These are phyloP conservation scores for Mucor mucedo DNA, from an alignment of 371 early-diverging fungal genomes.

Conservation along the genomic window DNA sequence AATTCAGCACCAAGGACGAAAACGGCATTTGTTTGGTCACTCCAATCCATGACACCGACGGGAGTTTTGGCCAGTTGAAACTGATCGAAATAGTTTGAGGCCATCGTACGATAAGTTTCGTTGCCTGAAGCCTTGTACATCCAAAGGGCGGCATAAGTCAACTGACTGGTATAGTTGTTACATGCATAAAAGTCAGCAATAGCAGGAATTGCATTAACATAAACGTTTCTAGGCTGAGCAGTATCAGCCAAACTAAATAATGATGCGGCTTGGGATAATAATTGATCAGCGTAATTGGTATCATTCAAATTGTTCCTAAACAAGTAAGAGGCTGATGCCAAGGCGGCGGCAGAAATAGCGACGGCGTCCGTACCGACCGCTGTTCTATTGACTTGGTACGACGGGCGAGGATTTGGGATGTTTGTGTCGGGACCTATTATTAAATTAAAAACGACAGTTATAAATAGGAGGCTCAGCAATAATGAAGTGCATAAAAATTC, in stretches of 20 bases:
- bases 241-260: conserved; percentile 58
- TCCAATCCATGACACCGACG: conserved; percentile 54
- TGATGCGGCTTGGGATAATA: conserved; percentile 41
- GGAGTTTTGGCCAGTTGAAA: conserved; percentile 24
- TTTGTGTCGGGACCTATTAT: conserved; percentile 44
- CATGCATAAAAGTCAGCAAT: conserved; percentile 48
- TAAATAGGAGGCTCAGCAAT: neutral
- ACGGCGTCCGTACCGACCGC: conserved; percentile 64
- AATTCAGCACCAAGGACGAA: conserved; percentile 60
- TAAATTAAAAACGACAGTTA: neutral
- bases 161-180: conserved; percentile 53
- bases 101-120: conserved; percentile 50
- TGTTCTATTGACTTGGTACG: conserved; percentile 53
- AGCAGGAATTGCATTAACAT: conserved; percentile 53
- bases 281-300: conserved; percentile 45
- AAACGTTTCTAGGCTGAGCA: conserved; percentile 57
- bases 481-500: neutral
- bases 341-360: conserved; percentile 64
- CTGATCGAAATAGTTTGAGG: conserved; percentile 53
- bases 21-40: conserved; percentile 54
- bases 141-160: conserved; percentile 69
- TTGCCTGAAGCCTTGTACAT: conserved; percentile 61
- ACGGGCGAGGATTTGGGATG: conserved; percentile 63
- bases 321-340: conserved; percentile 65
- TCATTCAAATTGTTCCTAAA: conserved; percentile 58